These are phyloP conservation scores for Diaporthe destruens DNA, from an alignment of 2,329 filamentous ascomycete genomes.

Conservation along the genomic window DNA sequence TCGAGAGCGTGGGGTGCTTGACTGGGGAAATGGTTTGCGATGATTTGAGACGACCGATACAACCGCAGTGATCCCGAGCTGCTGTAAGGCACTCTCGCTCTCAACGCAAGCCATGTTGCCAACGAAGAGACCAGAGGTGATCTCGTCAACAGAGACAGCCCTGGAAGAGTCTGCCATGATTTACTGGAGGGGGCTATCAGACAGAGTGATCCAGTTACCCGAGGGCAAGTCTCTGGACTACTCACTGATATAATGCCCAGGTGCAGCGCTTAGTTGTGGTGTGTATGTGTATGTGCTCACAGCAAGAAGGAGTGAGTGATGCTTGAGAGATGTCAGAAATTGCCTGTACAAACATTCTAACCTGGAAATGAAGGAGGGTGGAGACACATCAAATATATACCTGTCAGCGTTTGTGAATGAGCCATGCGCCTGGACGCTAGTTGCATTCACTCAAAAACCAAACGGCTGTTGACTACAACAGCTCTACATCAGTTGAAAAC, in stretches of 20 bases:
- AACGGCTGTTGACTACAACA: background rate
- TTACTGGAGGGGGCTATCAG: background rate
- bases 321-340: background rate
- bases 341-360: background rate
- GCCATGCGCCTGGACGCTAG: too few relatives aligned
- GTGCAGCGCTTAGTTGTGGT: background rate
- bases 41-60: conserved; percentile 37
- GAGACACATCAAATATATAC: background rate
- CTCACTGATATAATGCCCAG: background rate
- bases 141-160: conserved; percentile 37
- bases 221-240: too few relatives aligned
- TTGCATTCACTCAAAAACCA: background rate
- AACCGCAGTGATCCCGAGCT: conserved; percentile 43
- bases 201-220: too few relatives aligned
- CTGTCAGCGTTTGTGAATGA: background rate
- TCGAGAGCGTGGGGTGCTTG: background rate
- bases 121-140: conserved; percentile 43
- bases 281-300: background rate
- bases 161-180: background rate
- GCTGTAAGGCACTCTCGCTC: conserved; percentile 35
- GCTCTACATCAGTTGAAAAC: background rate
- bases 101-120: conserved; percentile 39
- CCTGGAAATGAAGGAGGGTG: background rate
- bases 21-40: background rate
- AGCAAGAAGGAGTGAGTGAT: too few relatives aligned